Evolutionary conservation across 441 rosid genomes (phyloP), one percentile per base, ranked within the genome.

Genomic region (Adansonia rubrostipa): DNA sequence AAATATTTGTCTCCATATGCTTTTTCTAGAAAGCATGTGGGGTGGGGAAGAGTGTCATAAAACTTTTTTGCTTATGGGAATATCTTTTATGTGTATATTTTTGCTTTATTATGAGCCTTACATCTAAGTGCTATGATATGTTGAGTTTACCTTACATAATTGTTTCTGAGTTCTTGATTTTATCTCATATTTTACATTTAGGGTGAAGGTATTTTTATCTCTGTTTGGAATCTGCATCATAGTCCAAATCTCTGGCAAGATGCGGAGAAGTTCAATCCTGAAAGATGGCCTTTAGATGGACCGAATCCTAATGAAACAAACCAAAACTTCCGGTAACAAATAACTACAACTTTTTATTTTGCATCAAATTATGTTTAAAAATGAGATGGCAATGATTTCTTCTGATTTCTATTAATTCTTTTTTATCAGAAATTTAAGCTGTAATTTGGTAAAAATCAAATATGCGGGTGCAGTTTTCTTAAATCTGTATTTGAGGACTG

Each of bases 211-310:
- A 85, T 94, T 67, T 96, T 96, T 80, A 96, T 96, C 63, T 96
- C 99, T 36, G 83, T 96, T 57, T 94, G 99, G 99, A 96, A 94
- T 84, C 85, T 96, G 40, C 99, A 96, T 84, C 95, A 83, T 68
- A 94, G 98, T 87, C 98, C 98, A 69, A 87, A 83, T 75, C 88
- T 81, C 51, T 96, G 99, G 99, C 91, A 86, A 40, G 90, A 87
- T 22, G 87, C 97, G 0, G 95, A 91, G 44, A 90, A 91, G 83
- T 96, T 96, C 83, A 92, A 87, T 83, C 99, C 99, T 0, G 99
- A 96, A 84, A 93, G 99, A 86, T 96, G 99, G 99, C 97, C 99
- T 66, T 67, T 96, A 50, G 97, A 94, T 75, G 99, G 98, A 66
- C 98, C 96, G 13, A 94, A 91, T 85, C 99, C 99, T 73, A 96